Base-by-base conservation (phyloP, 2,329 filamentous ascomycete species). In the Penicillium sp. region DNA sequence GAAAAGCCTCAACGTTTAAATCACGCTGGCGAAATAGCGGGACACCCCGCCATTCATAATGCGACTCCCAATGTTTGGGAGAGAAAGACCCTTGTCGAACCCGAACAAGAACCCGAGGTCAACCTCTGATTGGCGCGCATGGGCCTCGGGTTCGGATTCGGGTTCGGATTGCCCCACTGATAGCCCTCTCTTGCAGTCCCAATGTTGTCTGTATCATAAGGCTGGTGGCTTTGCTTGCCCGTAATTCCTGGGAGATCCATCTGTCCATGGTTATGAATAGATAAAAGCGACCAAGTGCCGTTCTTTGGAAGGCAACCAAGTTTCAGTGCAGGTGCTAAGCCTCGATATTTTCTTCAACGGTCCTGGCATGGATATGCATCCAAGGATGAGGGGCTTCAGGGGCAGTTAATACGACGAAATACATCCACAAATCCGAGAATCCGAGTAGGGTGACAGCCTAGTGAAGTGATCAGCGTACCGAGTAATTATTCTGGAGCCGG, bases 141-240 rank as follows among this genome's bases (percentile, higher is more conserved):
- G n/a, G 24, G 26, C 15, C 23, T 46, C 49, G 41, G 49, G 32
- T 45, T 50, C 47, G 33, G 20, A 40, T 21, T 51, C 48, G 48
- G 42, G 20, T 33, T 51, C 42, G 34, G 27, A 26, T 12, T 15
- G 21, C 32, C 9, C 44, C 44, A 29, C 33, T 30, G 44, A 46
- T 39, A 33, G 23, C 23, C 20, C n/a, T 18, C 18, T 3, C 15
- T 30, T 5, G n/a, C n/a, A n/a, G n/a, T n/a, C n/a, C n/a, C n/a
- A n/a, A n/a, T n/a, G n/a, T n/a, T n/a, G n/a, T n/a, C n/a, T n/a
- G n/a, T n/a, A n/a, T n/a, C n/a, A n/a, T n/a, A n/a, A n/a, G n/a
- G n/a, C 24, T 27, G 24, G 10, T 13, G 6, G 2, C 4, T 37
- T 21, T 37, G 33, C 33, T 10, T 15, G 12, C 9, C 21, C 34